Evolutionary conservation across 202 grass and related monocot species (phyloP).

Genomic region (Elaeis oleifera): DNA sequence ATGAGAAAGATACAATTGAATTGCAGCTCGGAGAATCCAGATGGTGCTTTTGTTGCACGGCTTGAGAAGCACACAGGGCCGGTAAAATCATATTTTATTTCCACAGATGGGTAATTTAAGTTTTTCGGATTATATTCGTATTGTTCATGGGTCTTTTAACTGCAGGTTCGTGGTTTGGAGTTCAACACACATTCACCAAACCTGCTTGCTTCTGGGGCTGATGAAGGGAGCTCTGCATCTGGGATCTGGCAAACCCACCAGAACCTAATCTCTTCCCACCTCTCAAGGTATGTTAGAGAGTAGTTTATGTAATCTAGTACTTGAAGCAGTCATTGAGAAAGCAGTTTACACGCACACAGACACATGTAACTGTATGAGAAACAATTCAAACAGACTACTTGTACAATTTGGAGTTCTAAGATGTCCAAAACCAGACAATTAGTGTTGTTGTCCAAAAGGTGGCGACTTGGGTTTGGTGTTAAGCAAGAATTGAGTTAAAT

Average conservation of each 20-base stretch:
- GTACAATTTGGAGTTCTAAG: background rate
- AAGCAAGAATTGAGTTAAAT: too few relatives aligned
- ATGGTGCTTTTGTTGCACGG: conserved; percentile 58
- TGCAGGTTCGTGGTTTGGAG: conserved; percentile 81
- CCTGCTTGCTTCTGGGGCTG: conserved; percentile 80
- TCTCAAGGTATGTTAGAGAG: conserved; percentile 48
- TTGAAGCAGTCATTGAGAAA: background rate
- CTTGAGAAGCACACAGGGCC: conserved; percentile 85
- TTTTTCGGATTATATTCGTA: too few relatives aligned
- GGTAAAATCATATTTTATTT: conserved; percentile 34
- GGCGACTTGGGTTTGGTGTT: too few relatives aligned
- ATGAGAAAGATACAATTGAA: background rate
- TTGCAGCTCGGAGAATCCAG: conserved; percentile 66
- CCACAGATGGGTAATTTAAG: background rate
- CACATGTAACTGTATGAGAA: background rate
- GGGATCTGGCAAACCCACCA: conserved; percentile 79
- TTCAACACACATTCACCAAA: conserved; percentile 69
- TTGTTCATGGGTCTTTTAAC: background rate
- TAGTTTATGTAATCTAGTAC: background rate
- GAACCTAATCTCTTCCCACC: conserved; percentile 61
- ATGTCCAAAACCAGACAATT: too few relatives aligned
- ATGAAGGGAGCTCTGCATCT: conserved; percentile 91
- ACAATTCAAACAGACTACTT: background rate
- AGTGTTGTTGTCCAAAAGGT: too few relatives aligned
- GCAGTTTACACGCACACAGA: background rate